Conservation (phyloP, 129 eudicot genomes). For the Mikania micrantha region DNA sequence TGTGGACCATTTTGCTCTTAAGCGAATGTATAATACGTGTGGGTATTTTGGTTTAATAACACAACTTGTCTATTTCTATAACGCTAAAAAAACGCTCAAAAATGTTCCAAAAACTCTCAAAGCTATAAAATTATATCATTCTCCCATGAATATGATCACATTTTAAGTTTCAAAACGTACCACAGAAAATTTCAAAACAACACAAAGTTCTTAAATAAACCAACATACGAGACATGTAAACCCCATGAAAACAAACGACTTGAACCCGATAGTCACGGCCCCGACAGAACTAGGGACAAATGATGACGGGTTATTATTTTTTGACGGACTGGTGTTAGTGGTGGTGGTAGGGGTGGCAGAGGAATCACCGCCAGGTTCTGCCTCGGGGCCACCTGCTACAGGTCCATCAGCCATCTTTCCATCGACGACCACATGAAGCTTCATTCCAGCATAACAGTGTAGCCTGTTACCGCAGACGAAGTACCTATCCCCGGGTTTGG, state of each 20-base stretch:
- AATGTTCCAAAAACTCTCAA: too few species aligned
- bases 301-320: constrained; percentile 37
- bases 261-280: constrained; percentile 11
- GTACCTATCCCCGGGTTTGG: constrained; percentile 46
- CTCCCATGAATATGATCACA: too few species aligned
- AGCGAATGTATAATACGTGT: too few species aligned
- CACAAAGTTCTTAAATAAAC: constrained; percentile 7
- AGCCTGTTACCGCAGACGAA: constrained; percentile 57
- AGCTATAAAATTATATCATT: too few species aligned
- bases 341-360: constrained; percentile 25
- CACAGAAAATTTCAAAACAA: neutral
- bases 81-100: too few species aligned
- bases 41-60: too few species aligned
- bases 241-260: constrained; percentile 14
- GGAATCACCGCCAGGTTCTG: constrained; percentile 30
- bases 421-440: constrained; percentile 46
- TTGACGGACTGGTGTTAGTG: constrained; percentile 40
- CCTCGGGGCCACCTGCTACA: constrained; percentile 43
- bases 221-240: constrained; percentile 12
- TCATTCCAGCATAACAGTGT: constrained; percentile 76
- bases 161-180: too few species aligned
- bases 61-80: too few species aligned
- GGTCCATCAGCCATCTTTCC: constrained; percentile 32
- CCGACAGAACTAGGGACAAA: constrained; percentile 33
- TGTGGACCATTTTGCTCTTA: too few species aligned